Base-by-base conservation (phyloP, 495 filamentous ascomycete genomes). In the Podospora bellae-mahoneyi region DNA sequence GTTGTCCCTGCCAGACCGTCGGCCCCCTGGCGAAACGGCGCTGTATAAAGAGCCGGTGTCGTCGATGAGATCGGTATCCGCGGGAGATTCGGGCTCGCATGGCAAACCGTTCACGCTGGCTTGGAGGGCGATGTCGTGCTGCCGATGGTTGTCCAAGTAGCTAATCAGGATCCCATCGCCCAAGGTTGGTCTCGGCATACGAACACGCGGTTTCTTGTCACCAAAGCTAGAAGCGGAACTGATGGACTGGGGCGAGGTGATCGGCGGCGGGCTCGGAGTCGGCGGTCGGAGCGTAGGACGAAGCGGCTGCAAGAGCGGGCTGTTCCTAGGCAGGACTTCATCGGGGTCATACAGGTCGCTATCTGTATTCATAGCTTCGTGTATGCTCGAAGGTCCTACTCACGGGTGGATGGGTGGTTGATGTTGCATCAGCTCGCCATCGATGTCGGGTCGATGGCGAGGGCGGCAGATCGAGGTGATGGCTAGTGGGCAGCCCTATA, bases 151-250 rank as follows among this genome's bases (percentile, higher is more conserved):
- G 73, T 78, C 84, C 62, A 88, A 82, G 68, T 81, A 78, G 30
- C 75, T 73, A 48, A 88, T 78, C 69, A 88, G 74, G 62, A 87
- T 81, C 57, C 78, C 84, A 84, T 88, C 84, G 72, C 84, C 86
- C 68, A 79, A 81, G 67, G 73, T 78, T 63, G 78, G 75, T 70
- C 73, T 74, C 68, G 76, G 67, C 66, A 69, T 74, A 61, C 80
- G 80, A 76, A 75, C 71, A 76, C 78, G 78, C 78, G 81, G 78
- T 75, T 73, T 78, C 69, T 75, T 79, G 64, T 68, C 66, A 64
- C 76, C 76, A 64, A 72, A 65, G 62, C 73, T 78, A 64, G 74
- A 66, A 71, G 76, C 69, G 72, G 72, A 73, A 80, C 81, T 82
- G 72, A 78, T 75, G 77, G 75, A 71, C 62, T 72, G 70, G 66